These are phyloP conservation scores for Mortierella sp. DNA, from an alignment of 371 early-diverging fungal genomes.

Conservation along the genomic window DNA sequence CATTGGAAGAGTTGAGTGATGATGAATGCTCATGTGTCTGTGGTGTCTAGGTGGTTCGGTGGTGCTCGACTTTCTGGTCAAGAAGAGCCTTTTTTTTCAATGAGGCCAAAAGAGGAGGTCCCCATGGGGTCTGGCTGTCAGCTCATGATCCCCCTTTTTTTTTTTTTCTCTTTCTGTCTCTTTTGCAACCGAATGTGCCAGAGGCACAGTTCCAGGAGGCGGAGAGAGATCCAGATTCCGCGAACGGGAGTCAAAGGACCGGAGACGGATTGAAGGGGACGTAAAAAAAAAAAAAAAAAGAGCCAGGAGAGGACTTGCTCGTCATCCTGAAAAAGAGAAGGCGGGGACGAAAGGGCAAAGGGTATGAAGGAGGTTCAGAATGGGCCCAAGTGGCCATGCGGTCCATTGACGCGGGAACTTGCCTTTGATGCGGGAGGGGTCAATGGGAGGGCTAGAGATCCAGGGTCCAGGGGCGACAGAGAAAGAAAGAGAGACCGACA, in stretches of 20 bases:
- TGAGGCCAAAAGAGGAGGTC: no score
- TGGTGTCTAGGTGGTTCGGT: no score
- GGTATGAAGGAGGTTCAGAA: not conserved
- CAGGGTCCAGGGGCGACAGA: slow-evolving; percentile 6
- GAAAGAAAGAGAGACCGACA: not conserved
- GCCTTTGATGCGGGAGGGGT: slow-evolving; percentile 50
- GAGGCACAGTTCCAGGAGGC: no score
- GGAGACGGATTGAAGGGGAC: not conserved
- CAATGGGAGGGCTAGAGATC: slow-evolving; percentile 26
- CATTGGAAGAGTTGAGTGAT: no score
- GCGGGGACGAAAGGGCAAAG: not conserved
- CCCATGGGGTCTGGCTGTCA: no score
- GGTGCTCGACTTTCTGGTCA: no score
- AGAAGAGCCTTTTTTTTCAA: no score
- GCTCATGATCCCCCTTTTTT: no score
- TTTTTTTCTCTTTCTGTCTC: no score
- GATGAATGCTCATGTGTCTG: no score
- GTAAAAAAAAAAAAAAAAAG: not conserved
- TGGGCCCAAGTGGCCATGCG: not conserved
- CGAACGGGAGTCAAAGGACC: slow-evolving; percentile 9
- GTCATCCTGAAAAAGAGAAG: not conserved
- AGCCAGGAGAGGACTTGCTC: slow-evolving; percentile 4
- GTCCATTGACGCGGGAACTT: slow-evolving; percentile 11
- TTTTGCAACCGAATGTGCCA: no score
- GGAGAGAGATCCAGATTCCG: no score